Conservation (phyloP, 73 alveolate genomes). For the Tetrahymena borealis region DNA sequence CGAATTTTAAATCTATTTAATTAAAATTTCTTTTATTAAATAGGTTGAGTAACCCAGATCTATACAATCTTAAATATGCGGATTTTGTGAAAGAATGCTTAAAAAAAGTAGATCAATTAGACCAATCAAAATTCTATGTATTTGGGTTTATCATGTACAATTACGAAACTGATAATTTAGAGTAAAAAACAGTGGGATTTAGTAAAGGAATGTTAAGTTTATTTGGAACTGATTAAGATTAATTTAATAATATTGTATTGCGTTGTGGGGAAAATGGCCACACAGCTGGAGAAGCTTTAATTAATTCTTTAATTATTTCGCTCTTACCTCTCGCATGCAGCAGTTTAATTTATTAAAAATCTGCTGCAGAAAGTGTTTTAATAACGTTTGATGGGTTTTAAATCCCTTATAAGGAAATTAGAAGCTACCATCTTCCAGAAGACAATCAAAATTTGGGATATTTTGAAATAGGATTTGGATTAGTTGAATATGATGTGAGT, state of each 20-base stretch:
- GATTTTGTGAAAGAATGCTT: not conserved
- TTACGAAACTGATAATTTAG: not conserved
- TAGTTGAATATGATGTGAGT: not conserved
- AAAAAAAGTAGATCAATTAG: not conserved
- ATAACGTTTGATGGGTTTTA: not conserved
- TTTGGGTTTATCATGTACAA: not conserved
- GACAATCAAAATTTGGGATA: not conserved
- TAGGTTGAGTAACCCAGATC: not conserved
- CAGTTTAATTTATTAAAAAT: not conserved
- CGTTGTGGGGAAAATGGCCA: not conserved
- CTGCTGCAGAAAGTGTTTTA: not conserved
- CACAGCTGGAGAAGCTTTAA: not conserved
- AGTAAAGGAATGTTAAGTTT: not conserved
- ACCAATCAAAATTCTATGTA: not conserved
- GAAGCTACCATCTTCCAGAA: not conserved
- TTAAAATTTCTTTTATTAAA: not conserved
- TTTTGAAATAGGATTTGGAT: not conserved
- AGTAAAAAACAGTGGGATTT: not conserved
- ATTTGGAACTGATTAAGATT: not conserved
- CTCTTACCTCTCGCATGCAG: not conserved
- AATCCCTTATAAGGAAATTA: not conserved
- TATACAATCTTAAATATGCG: not conserved
- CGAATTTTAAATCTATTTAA: too few relatives aligned
- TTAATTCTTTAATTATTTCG: not conserved
- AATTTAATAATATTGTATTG: not conserved